Base-by-base conservation (phyloP, 345 rosid genomes). In the Melaleuca quinquenervia region DNA sequence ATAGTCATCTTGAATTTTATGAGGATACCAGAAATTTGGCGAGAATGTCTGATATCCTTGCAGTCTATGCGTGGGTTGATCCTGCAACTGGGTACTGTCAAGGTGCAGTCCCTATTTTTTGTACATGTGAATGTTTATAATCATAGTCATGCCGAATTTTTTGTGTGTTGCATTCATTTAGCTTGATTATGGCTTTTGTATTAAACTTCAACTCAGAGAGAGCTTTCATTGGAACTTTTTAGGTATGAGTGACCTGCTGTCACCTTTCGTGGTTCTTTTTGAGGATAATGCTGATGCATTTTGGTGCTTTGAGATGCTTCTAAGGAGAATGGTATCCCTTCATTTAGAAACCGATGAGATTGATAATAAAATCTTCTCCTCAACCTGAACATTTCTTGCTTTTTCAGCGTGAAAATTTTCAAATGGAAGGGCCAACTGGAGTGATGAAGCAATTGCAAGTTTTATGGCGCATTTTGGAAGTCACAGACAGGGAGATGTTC, bases 291-390 rank as follows among this genome's bases (percentile, higher is more conserved):
- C 95, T 22, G 99, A 96, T 88, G 99, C 99, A 82, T 96, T 96
- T 92, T 96, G 99, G 99, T 96, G 98, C 93, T 96, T 96, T 90
- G 99, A 95, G 94, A 96, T 96, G 98, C 98, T 96, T 87, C 87
- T 96, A 86, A 94, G 98, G 92, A 94, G 96, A 94, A 95, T 91
- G 96, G 99, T 96, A 94, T 85, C 87, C 56, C 29, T 55, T 75
- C 27, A 83, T 83, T 54, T 56, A 45, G 36, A 82, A 32, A 84
- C 52, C 52, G 36, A 21, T 27, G n/a, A 84, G 36, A 56, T 84
- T 44, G 24, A 84, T 41, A 18, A 24, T 15, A 45, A 16, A 45
- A 27, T 84, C 48, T 84, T 62, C 52, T 24, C 44, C 80, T 24
- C 50, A 58, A 49, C 32, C 50, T 32, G 32, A 50, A 24, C 85